Evolutionary conservation across 2,329 filamentous ascomycete genomes (phyloP), one percentile per base, ranked within the genome.

Genomic region (Colletotrichum euphorbiae): DNA sequence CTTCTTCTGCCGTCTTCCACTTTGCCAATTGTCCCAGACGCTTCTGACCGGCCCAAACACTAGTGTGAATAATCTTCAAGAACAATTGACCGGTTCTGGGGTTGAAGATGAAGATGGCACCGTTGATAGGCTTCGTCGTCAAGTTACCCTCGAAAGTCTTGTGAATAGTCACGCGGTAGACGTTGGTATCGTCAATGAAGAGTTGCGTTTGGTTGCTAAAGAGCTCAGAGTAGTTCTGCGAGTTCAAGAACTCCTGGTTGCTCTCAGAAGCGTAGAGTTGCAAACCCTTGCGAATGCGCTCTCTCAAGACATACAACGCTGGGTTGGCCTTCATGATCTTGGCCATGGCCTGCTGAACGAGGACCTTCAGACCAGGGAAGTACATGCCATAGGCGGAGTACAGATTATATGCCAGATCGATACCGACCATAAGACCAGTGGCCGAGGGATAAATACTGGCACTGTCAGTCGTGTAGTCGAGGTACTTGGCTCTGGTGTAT

Each of bases 321-420:
- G 96, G 96, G 76, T 99, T 99, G 42, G 96, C 95, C 82, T 99
- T 99, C 96, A 99, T 99, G 77, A 99, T 90, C 89, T 99, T 99
- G 55, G 94, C 94, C 97, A 99, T 99, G 6, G 97, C 96, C 79
- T 98, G 95, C 80, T 99, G 97, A 28, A 99, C 85, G 24, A 99
- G 87, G 54, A 94, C 92, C 85, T 99, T 99, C 70, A 99, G 83
- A 76, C 96, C 96, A 54, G 96, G 96, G 89, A 99, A 99, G 83
- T 98, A 99, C 82, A 98, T 95, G 58, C 96, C 96, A 74, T 97
- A 99, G 0, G 96, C 96, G 7, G 96, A 98, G 83, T 98, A 98
- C 45, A 99, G 83, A 79, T 99, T 99, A 86, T 99, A 99, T 0
- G 96, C 95, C 75, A 99, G 86, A 82, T 99, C 96, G 70, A 99